These are phyloP conservation scores for Sporothrix globosa DNA, from an alignment of 2,329 filamentous ascomycete genomes.

Conservation along the genomic window DNA sequence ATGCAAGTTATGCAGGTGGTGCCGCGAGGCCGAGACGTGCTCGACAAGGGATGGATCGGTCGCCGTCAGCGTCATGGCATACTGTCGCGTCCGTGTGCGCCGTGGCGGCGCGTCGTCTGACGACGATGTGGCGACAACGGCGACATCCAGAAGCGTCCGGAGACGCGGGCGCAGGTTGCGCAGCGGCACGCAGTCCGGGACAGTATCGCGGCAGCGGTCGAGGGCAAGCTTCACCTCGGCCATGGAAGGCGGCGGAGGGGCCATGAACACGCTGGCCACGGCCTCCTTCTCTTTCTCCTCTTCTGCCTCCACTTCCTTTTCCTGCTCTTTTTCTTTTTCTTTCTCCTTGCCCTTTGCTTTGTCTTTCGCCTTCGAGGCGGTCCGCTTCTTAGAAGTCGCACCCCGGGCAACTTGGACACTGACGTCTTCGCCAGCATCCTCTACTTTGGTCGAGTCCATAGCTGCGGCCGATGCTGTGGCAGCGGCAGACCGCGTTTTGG, in stretches of 20 bases:
- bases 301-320: neutral
- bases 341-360: neutral
- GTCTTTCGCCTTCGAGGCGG: neutral
- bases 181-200: slow-evolving; percentile 59
- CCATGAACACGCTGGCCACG: too few species aligned
- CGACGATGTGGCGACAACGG: slow-evolving; percentile 56
- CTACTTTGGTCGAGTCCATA: neutral
- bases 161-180: slow-evolving; percentile 56
- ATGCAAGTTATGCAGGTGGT: neutral
- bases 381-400: slow-evolving; percentile 10
- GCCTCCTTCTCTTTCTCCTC: neutral
- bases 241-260: slow-evolving; percentile 37
- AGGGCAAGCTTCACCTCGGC: slow-evolving; percentile 52
- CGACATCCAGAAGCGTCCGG: slow-evolving; percentile 55
- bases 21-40: slow-evolving; percentile 27
- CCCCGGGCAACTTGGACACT: slow-evolving; percentile 30
- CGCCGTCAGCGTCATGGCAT: slow-evolving; percentile 60
- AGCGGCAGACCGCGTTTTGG: neutral
- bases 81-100: slow-evolving; percentile 62
- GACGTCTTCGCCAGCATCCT: slow-evolving; percentile 18
- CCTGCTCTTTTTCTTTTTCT: neutral
- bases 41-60: slow-evolving; percentile 51
- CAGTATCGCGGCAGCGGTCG: slow-evolving; percentile 51
- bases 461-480: neutral
- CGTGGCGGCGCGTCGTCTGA: slow-evolving; percentile 48